Percentiles rank a stretch among this genome's conserved stretches.
Evolutionary conservation across 2,329 filamentous ascomycete species (phyloP).

Genomic region (Colletotrichum nymphaeae): DNA sequence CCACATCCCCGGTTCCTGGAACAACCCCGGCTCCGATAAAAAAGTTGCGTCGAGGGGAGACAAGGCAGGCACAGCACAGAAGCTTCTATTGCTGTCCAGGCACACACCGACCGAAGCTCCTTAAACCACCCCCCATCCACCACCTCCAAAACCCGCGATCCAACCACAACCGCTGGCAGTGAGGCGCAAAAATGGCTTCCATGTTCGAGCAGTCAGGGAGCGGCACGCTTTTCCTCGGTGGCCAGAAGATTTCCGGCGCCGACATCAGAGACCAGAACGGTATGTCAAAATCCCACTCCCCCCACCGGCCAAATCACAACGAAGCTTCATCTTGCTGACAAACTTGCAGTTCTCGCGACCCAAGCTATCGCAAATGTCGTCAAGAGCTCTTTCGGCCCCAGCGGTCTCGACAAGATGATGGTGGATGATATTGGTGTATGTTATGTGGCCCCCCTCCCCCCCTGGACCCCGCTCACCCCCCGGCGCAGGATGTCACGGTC

Average conservation of each 20-base stretch:
- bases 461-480: slow-evolving; percentile 39
- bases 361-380: slow-evolving; percentile 99
- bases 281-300: slow-evolving; percentile 50
- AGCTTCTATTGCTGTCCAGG: slow-evolving; percentile 38
- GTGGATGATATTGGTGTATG: slow-evolving; percentile 97
- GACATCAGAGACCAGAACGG: slow-evolving; percentile 98
- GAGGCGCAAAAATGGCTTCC: slow-evolving; percentile 76
- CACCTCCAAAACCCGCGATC: slow-evolving; percentile 31
- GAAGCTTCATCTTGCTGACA: slow-evolving; percentile 41
- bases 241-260: slow-evolving; percentile 95
- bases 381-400: slow-evolving; percentile 98
- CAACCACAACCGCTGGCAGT: slow-evolving; percentile 22
- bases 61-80: slow-evolving; percentile 35
- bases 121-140: slow-evolving; percentile 16
- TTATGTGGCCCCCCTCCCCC: slow-evolving; percentile 36
- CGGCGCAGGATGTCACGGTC: slow-evolving; percentile 87
- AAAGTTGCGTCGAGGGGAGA: slow-evolving; percentile 36
- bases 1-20: slow-evolving; percentile 36
- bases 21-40: slow-evolving; percentile 37
- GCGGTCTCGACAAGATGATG: slow-evolving; percentile 99
- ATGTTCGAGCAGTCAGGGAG: slow-evolving; percentile 97
- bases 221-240: slow-evolving; percentile 95
- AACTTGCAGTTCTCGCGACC: slow-evolving; percentile 81
- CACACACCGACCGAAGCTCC: slow-evolving; percentile 33
- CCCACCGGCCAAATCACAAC: neutral